A percentile compares a stretch with the other conserved stretches of the same genome.
Evolutionary conservation across 225 moss, liverwort and hornwort species (phyloP).

Genomic region (Sphagnum tenellum): DNA sequence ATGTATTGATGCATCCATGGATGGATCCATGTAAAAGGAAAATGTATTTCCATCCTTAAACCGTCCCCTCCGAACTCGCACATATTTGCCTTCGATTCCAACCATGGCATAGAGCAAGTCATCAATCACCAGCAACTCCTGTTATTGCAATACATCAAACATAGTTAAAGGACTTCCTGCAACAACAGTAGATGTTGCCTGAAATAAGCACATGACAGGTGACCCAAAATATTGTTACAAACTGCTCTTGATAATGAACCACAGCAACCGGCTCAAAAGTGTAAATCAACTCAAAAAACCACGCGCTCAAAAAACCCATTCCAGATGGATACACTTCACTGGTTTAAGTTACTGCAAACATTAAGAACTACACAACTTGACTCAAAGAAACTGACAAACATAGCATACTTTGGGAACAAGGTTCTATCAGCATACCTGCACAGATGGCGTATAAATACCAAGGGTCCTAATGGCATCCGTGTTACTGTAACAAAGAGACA

Average conservation of each 20-base stretch:
- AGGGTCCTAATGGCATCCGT: slow-evolving; percentile 56
- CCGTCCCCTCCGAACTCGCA: slow-evolving; percentile 73
- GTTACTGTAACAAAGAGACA: slow-evolving; percentile 35
- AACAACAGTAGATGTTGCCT: too few species aligned
- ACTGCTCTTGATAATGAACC: too few species aligned
- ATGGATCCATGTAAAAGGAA: slow-evolving; percentile 65
- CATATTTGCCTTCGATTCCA: slow-evolving; percentile 93
- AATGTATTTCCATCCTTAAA: slow-evolving; percentile 74
- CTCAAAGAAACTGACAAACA: too few species aligned
- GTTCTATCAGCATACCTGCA: slow-evolving; percentile 46
- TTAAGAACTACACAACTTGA: too few species aligned
- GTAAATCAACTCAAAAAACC: background rate
- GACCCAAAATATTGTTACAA: too few species aligned
- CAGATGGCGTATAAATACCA: slow-evolving; percentile 70
- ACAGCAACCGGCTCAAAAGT: too few species aligned
- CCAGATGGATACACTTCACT: too few species aligned
- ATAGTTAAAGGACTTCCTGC: too few species aligned
- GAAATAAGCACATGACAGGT: too few species aligned
- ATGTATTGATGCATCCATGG: slow-evolving; percentile 75
- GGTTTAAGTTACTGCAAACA: too few species aligned
- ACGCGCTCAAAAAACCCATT: background rate
- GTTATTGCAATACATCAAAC: slow-evolving; percentile 6
- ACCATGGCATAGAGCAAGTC: slow-evolving; percentile 94
- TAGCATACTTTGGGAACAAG: too few species aligned
- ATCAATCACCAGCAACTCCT: slow-evolving; percentile 87